A percentile compares a stretch with the other conserved stretches of the same genome.
These are phyloP conservation scores for Eimeria praecox DNA, from an alignment of 169 alveolate species.

Conservation along the genomic window DNA sequence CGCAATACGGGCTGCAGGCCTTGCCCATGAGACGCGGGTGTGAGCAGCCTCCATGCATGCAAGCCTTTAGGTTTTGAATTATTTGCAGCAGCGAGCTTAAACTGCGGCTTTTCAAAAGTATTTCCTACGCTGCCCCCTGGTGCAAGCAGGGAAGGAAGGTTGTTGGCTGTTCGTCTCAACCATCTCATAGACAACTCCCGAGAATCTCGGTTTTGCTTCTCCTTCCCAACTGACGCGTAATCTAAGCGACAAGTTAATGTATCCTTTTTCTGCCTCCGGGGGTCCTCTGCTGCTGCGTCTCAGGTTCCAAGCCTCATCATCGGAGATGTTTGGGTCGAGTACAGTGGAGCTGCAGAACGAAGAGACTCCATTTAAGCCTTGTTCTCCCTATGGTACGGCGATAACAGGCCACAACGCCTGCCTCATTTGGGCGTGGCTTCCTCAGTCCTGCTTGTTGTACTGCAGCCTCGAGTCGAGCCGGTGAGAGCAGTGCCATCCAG, in stretches of 20 bases:
- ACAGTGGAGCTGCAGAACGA: constrained; percentile 83
- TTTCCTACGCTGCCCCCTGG: not conserved
- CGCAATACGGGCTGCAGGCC: constrained; percentile 84
- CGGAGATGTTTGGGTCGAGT: constrained; percentile 89
- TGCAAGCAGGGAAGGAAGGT: not conserved
- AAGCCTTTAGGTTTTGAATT: not conserved
- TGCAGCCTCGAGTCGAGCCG: not conserved
- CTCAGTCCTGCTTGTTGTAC: not conserved
- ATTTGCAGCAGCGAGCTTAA: not conserved
- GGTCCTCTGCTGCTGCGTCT: not conserved
- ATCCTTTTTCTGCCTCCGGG: not conserved
- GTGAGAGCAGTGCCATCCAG: not conserved
- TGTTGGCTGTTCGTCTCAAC: not conserved
- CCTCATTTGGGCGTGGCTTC: not conserved
- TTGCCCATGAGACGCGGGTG: constrained; percentile 70
- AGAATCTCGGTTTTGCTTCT: not conserved
- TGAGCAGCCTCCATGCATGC: constrained; percentile 37
- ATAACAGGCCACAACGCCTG: not conserved
- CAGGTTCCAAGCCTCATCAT: constrained; percentile 89
- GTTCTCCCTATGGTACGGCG: constrained; percentile 91
- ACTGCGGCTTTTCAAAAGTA: not conserved
- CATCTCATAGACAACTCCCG: not conserved
- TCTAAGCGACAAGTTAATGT: no score
- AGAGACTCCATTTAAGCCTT: constrained; percentile 92
- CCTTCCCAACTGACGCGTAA: not conserved